Evolutionary conservation across 805 yeast species (phyloP).

Genomic region (Candida multigemmis): DNA sequence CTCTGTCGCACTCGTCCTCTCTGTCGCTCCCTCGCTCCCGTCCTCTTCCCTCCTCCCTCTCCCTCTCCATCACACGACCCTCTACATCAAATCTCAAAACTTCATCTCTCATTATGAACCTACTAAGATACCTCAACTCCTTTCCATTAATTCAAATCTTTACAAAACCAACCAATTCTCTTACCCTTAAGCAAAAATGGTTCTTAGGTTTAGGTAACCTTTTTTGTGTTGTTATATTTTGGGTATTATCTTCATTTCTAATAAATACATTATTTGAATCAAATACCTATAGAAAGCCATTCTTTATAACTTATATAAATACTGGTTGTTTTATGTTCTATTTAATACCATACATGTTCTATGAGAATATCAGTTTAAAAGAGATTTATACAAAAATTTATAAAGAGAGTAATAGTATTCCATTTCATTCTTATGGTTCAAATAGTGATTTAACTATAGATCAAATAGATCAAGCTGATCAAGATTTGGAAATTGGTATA

Average conservation of each 20-base stretch:
- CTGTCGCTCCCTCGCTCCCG: too few relatives aligned
- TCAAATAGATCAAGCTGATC: neutral
- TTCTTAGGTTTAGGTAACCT: conserved; percentile 67
- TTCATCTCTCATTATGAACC: too few relatives aligned
- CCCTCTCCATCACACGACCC: too few relatives aligned
- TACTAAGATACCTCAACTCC: too few relatives aligned
- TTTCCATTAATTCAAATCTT: too few relatives aligned
- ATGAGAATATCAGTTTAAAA: conserved; percentile 13
- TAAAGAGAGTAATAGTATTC: too few relatives aligned
- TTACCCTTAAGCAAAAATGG: conserved; percentile 43
- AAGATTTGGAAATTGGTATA: conserved; percentile 21
- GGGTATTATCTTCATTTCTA: conserved; percentile 88
- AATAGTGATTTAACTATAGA: conserved; percentile 1
- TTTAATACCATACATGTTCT: conserved; percentile 47
- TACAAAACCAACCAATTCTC: too few relatives aligned
- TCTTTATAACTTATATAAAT: conserved; percentile 84
- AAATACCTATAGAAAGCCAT: conserved; percentile 75
- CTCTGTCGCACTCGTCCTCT: too few relatives aligned
- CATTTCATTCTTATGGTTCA: conserved; percentile 4
- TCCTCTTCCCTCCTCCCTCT: too few relatives aligned
- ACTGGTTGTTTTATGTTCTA: conserved; percentile 80
- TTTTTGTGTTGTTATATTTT: conserved; percentile 66
- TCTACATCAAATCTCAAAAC: too few relatives aligned
- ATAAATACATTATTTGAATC: conserved; percentile 70
- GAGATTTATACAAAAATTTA: conserved; percentile 14